A percentile compares a stretch with the other conserved stretches of the same genome.
These are phyloP conservation scores for Neonectria ditissima DNA, from an alignment of 2,329 filamentous ascomycete species.

Conservation along the genomic window DNA sequence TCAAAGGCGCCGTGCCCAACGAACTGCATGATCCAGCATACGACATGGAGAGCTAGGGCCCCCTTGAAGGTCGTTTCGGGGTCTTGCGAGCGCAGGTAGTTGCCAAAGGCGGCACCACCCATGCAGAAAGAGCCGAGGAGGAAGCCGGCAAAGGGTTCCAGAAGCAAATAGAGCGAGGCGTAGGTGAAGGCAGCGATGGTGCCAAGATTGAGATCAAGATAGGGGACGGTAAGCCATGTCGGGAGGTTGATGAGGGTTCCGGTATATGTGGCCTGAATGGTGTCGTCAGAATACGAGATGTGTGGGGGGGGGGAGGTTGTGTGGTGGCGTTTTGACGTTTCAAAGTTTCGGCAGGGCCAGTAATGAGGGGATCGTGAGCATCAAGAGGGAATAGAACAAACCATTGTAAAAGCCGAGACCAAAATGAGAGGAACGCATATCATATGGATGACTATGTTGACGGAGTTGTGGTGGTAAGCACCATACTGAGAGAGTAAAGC, in stretches of 20 bases:
- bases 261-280: constrained; percentile 68
- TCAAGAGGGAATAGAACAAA: constrained; percentile 56
- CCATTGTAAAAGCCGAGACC: constrained; percentile 77
- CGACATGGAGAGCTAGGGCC: constrained; percentile 76
- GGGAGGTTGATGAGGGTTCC: constrained; percentile 74
- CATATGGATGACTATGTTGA: constrained; percentile 85
- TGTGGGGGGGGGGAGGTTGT: constrained; percentile 7
- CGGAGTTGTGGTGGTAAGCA: constrained; percentile 81
- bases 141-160: constrained; percentile 92
- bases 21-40: constrained; percentile 90
- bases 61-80: constrained; percentile 62
- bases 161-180: constrained; percentile 84
- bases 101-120: constrained; percentile 77
- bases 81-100: constrained; percentile 75
- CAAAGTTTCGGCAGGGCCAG: constrained; percentile 11
- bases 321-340: neutral
- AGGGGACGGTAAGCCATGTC: constrained; percentile 74
- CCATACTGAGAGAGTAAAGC: constrained; percentile 71
- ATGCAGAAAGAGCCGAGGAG: constrained; percentile 82
- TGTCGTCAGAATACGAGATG: constrained; percentile 21
- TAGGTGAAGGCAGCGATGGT: constrained; percentile 76
- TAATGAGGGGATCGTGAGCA: neutral
- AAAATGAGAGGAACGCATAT: constrained; percentile 82
- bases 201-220: constrained; percentile 74
- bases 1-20: constrained; percentile 92